Evolutionary conservation across 176 grass and related monocot genomes (phyloP), one percentile per base, ranked within the genome.

Genomic region (Aegilops tauschii): DNA sequence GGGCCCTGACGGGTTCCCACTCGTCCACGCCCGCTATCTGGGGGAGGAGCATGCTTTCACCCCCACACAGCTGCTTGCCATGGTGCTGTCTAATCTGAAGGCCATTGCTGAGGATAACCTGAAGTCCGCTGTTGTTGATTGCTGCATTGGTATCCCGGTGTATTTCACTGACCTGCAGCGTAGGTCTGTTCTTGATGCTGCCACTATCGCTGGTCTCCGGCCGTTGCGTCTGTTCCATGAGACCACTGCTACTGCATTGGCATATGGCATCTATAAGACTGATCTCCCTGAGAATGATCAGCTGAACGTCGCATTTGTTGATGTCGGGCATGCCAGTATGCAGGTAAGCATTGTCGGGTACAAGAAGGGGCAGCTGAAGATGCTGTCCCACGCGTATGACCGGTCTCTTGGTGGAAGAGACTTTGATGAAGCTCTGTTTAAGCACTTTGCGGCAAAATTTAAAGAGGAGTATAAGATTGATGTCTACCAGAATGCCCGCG

Each of bases 261-360:
- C 92, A 0, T 98, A 98, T 72, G 96, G 96, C 34, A 98, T 98
- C 18, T 98, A 98, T 21, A 95, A 95, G 68, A 98, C 90, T 35
- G 93, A 98, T 73, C 89, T 95, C 52, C 90, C 93, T 0, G 93
- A 98, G 86, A 80, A 83, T 12, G 93, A 98, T 0, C 92, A 89
- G 64, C 9, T 92, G 5, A 95, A 94, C 5, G 96, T 98, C 3
- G 96, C 90, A 2, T 98, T 98, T 73, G 90, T 98, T 6, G 96
- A 98, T 84, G 89, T 95, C 0, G 96, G 93, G 6, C 93, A 98
- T 82, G 88, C 86, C 6, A 98, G 93, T 76, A 98, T 98, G 93
- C 92, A 95, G 76, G 96, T 98, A 16, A 87, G 93, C 42, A 80
- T 98, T 81, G 91, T 92, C 0, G 87, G 88, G 7, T 95, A 85